Conservation (phyloP, 208 protist genomes). For the Trypanosoma cruzi region DNA sequence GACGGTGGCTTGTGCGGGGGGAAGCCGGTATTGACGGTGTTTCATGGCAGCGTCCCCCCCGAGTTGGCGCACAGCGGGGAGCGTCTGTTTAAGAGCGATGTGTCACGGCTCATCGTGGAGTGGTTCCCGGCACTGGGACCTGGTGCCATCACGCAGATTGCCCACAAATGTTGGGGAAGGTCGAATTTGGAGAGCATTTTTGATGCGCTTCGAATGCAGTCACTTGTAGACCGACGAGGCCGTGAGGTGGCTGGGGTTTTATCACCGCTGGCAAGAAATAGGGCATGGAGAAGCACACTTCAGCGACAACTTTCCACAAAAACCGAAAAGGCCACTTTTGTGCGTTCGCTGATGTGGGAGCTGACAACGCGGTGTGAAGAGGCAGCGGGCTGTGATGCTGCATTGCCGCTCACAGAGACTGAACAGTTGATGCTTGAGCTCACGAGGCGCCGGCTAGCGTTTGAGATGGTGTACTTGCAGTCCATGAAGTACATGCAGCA, state of each 20-base stretch:
- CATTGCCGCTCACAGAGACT: conserved; percentile 7
- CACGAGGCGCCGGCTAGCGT: conserved; percentile 68
- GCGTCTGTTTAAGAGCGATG: conserved; percentile 79
- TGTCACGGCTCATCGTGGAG: conserved; percentile 65
- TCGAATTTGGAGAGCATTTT: conserved; percentile 86
- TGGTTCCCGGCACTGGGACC: conserved; percentile 70
- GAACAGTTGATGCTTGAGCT: conserved; percentile 54
- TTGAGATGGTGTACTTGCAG: conserved; percentile 87
- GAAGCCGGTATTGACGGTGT: conserved; percentile 56
- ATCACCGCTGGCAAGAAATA: conserved; percentile 3
- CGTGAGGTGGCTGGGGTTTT: neutral
- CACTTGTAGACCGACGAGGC: neutral
- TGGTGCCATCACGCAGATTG: conserved; percentile 91
- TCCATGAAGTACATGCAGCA: conserved; percentile 90
- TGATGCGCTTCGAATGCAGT: conserved; percentile 74
- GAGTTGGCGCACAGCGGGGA: conserved; percentile 84
- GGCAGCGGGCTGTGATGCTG: conserved; percentile 1
- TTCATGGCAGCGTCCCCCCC: conserved; percentile 64
- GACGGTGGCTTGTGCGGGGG: too few relatives aligned
- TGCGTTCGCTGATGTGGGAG: conserved; percentile 82
- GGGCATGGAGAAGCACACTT: neutral
- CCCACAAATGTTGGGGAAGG: conserved; percentile 90
- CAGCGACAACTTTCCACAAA: conserved; percentile 39
- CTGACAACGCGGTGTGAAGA: conserved; percentile 44
- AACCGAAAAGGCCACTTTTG: conserved; percentile 79